These are phyloP conservation scores for Diplodia intermedia DNA, from an alignment of 2,329 filamentous ascomycete species.

Conservation along the genomic window DNA sequence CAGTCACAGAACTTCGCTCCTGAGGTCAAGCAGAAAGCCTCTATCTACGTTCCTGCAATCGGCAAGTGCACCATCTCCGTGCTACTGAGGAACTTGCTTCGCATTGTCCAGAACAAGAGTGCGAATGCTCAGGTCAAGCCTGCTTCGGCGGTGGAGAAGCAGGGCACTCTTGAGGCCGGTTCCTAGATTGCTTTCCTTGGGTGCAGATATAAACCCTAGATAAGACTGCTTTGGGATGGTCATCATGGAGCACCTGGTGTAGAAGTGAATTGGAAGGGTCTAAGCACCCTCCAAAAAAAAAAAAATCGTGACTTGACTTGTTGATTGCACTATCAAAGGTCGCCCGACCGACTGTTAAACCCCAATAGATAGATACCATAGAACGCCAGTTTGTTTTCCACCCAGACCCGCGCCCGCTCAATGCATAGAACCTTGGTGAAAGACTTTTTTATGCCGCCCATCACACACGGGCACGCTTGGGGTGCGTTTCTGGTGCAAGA, in stretches of 20 bases:
- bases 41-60: slow-evolving; percentile 95
- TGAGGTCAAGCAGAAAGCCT: slow-evolving; percentile 91
- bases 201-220: neutral
- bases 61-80: slow-evolving; percentile 98
- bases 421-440: slow-evolving; percentile 28
- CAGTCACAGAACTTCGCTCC: slow-evolving; percentile 76
- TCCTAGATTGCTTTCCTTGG: neutral
- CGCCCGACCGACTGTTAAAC: slow-evolving; percentile 15
- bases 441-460: slow-evolving; percentile 20
- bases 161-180: slow-evolving; percentile 34
- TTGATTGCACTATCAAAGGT: slow-evolving; percentile 26
- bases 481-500: slow-evolving; percentile 30
- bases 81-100: slow-evolving; percentile 82
- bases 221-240: neutral
- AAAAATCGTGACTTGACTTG: slow-evolving; percentile 9
- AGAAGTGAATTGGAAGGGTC: neutral
- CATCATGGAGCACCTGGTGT: neutral
- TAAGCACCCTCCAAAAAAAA: neutral
- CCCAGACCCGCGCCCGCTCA: slow-evolving; percentile 32
- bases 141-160: slow-evolving; percentile 35
- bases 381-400: slow-evolving; percentile 32
- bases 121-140: slow-evolving; percentile 37
- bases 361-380: slow-evolving; percentile 32
- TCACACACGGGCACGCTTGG: slow-evolving; percentile 32
- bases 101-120: slow-evolving; percentile 54